Conservation (phyloP, 2,329 filamentous ascomycete species). For the Cadophora sp. region DNA sequence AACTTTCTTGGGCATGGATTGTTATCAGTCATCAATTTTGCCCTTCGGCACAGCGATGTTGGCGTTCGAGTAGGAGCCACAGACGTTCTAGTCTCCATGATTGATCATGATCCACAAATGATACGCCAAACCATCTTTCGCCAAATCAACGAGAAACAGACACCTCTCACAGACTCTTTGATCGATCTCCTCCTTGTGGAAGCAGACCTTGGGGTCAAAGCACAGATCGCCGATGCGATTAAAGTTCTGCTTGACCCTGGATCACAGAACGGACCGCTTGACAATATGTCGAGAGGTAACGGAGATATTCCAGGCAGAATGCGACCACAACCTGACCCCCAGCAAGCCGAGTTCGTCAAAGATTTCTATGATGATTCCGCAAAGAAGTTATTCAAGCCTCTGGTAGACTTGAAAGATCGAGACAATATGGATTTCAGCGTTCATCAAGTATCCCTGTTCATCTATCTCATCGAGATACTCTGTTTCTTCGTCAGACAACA, state of each 20-base stretch:
- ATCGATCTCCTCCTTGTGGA: constrained; percentile 92
- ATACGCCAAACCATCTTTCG: constrained; percentile 93
- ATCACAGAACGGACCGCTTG: constrained; percentile 63
- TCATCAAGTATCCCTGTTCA: constrained; percentile 88
- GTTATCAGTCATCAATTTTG: constrained; percentile 89
- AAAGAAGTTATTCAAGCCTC: constrained; percentile 82
- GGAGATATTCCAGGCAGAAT: constrained; percentile 72
- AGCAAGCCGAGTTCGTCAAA: constrained; percentile 85
- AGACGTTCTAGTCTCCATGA: constrained; percentile 90
- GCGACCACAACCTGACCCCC: constrained; percentile 66
- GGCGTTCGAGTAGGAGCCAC: constrained; percentile 89
- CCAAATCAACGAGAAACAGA: constrained; percentile 85
- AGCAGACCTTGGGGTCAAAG: constrained; percentile 91
- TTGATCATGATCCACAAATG: constrained; percentile 95
- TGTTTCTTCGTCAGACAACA: constrained; percentile 95
- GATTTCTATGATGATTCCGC: constrained; percentile 91
- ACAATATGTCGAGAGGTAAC: constrained; percentile 67
- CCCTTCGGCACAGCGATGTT: constrained; percentile 83
- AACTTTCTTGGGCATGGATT: constrained; percentile 91
- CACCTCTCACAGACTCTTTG: constrained; percentile 86
- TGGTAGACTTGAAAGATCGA: constrained; percentile 79
- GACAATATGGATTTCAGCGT: constrained; percentile 75
- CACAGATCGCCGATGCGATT: constrained; percentile 92
- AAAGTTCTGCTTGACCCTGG: constrained; percentile 88
- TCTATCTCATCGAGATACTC: constrained; percentile 89